Conservation (phyloP, 495 filamentous ascomycete genomes). For the Bacidia gigantensis region DNA sequence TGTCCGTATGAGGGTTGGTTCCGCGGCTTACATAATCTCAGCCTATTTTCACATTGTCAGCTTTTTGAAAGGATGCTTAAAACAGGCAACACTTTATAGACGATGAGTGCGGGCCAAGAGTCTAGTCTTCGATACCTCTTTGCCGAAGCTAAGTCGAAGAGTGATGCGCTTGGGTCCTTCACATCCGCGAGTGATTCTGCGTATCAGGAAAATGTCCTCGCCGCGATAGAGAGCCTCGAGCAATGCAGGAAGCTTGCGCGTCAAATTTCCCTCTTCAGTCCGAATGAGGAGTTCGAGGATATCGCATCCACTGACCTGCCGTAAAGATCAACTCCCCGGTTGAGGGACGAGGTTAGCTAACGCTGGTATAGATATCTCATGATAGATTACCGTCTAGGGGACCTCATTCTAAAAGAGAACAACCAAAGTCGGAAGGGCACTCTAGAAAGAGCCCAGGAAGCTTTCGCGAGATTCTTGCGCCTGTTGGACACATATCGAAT, state of each 20-base stretch:
- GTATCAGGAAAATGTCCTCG: conserved; percentile 53
- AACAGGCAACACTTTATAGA: too few species aligned
- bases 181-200: conserved; percentile 39
- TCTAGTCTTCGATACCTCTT: conserved; percentile 26
- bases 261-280: conserved; percentile 67
- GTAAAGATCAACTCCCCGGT: conserved; percentile 33
- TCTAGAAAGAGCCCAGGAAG: conserved; percentile 46
- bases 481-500: conserved; percentile 67
- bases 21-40: too few species aligned
- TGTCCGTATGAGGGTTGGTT: too few species aligned
- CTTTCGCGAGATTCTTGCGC: conserved; percentile 65
- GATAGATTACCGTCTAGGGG: conserved; percentile 53
- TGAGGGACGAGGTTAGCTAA: conserved; percentile 6
- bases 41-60: too few species aligned
- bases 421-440: conserved; percentile 43
- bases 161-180: conserved; percentile 34
- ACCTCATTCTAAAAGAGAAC: conserved; percentile 46
- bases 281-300: conserved; percentile 84
- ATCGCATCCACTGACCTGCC: conserved; percentile 69
- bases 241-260: conserved; percentile 55
- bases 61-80: too few species aligned
- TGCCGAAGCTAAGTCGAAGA: conserved; percentile 39
- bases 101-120: background rate
- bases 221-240: conserved; percentile 55
- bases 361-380: conserved; percentile 44